Base-by-base conservation (phyloP, 208 protist species). In the Leptomonas pyrrhocoris region DNA sequence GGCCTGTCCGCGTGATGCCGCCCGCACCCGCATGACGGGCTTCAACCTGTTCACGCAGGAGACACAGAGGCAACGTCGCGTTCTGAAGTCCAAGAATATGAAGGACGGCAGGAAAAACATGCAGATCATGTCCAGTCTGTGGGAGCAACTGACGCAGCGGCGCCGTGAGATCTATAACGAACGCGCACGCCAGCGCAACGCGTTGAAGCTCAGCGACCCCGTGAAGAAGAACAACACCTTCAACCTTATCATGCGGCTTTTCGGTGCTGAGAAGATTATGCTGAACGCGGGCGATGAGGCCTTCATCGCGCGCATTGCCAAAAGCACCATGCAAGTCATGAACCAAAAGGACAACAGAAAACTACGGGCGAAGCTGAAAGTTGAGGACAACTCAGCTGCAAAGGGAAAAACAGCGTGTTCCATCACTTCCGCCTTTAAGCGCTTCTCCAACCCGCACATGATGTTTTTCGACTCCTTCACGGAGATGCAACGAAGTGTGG, bases 401-500 rank as follows among this genome's bases (percentile, higher is more conserved):
- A 27, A 12, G 15, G 8, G 13, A 53, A 25, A 25, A 12, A 13
- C 19, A 18, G 1, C 58, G 43, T 13, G 28, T 28, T 27, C 43
- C 15, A 42, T 46, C 48, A 67, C 62, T 4, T 46, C 40, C 0
- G 19, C 45, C 0, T 74, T 64, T 30, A 57, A 28, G 38, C 56
- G 65, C 0, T 70, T 72, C 36, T 6, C 49, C 9, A 81, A 67
- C 46, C 89, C 89, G n/a, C 56, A 56, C 53, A 94, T 94, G 89
- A 49, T 72, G 11, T 73, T 85, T 48, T 94, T 94, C 72, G 38
- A 69, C 48, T 94, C 89, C 0, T 94, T 94, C 75, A 86, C 84
- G 1, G 85, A 94, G 45, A 94, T 94, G 89, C 84, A 92, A 60
- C 80, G 74, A 56, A 65, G 72, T 2, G 84, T 94, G 5, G 81